Base-by-base conservation (phyloP, 192 early-diverging fungal species). In the Coemansia sp. region DNA sequence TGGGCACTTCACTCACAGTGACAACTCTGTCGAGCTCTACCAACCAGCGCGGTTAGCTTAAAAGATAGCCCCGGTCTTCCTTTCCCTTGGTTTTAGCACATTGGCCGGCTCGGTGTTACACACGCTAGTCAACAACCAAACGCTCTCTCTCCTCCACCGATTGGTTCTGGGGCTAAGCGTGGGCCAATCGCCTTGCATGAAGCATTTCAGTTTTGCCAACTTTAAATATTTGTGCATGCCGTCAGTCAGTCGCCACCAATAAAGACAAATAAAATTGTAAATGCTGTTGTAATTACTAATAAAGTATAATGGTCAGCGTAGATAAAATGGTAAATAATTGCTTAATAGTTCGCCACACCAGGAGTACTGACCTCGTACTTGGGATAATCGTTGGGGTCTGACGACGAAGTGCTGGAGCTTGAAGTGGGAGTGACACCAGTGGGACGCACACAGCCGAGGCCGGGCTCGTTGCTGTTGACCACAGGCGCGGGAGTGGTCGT, bases 401-500 rank as follows among this genome's bases (percentile, higher is more conserved):
- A 11, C 11, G 56, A 20, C 19, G 17, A n/a, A 38, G 47, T 25
- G 41, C 12, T 11, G 20, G 24, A 5, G 22, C 25, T 49, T 1
- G 41, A 5, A 43, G 41, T n/a, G n/a, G 51, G 6, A 54, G 29
- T 32, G 22, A 31, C 17, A 17, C 25, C 27, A 5, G 51, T 54
- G 9, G 51, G 27, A 22, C 51, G 51, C 27, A 31, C 15, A 32
- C 56, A 58, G 2, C 12, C 6, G 10, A 58, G 56, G 10, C 56
- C 56, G 11, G 56, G 56, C 36, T 58, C 56, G 10, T 58, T 58
- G 36, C 56, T 58, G 35, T 58, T 58, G 36, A 58, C 56, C 56
- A 58, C 56, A 3, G 56, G 35, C 17, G 51, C 51, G 29, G 51
- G 51, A 19, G 51, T 54, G 6, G 51, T 54, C 14, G 51, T 54